These are phyloP conservation scores for Pichia sp. DNA, from an alignment of 1,139 yeast species.

Conservation along the genomic window DNA sequence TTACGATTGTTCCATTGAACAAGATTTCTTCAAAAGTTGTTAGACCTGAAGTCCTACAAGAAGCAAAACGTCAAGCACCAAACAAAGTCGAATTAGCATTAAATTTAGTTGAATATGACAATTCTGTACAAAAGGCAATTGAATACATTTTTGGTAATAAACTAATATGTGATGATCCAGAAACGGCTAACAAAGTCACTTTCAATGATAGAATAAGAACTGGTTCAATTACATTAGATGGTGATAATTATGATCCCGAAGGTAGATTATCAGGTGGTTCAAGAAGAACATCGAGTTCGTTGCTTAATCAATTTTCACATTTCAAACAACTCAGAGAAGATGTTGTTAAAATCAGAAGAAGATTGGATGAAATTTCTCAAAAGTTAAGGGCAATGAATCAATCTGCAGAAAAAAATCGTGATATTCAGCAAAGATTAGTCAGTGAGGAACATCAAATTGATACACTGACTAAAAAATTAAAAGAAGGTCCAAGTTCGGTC, in stretches of 20 bases:
- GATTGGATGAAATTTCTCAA: conserved; percentile 36
- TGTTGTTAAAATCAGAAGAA: conserved; percentile 35
- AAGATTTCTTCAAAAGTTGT: conserved; percentile 61
- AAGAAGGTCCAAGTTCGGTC: conserved; percentile 51
- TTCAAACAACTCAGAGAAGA: conserved; percentile 47
- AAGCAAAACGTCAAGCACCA: conserved; percentile 70
- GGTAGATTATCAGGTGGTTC: conserved; percentile 98
- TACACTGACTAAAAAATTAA: conserved; percentile 53
- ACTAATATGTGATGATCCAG: conserved; percentile 77
- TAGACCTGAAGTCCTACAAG: conserved; percentile 37
- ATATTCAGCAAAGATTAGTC: conserved; percentile 59
- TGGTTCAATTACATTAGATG: conserved; percentile 87
- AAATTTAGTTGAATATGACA: conserved; percentile 67
- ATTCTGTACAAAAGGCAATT: conserved; percentile 74
- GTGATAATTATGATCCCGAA: conserved; percentile 92
- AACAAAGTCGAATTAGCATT: conserved; percentile 84
- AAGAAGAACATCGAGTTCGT: conserved; percentile 50
- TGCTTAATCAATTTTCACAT: conserved; percentile 61
- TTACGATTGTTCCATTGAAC: conserved; percentile 88
- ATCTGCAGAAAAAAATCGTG: conserved; percentile 46
- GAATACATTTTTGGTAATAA: conserved; percentile 86
- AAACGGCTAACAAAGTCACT: conserved; percentile 80
- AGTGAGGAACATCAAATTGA: conserved; percentile 63
- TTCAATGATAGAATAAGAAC: conserved; percentile 76
- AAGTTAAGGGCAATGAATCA: conserved; percentile 42